phyloP scores from a whole-genome alignment of 768 basidiomycete species.

The Tylopilus rubrobrunneus region DNA sequence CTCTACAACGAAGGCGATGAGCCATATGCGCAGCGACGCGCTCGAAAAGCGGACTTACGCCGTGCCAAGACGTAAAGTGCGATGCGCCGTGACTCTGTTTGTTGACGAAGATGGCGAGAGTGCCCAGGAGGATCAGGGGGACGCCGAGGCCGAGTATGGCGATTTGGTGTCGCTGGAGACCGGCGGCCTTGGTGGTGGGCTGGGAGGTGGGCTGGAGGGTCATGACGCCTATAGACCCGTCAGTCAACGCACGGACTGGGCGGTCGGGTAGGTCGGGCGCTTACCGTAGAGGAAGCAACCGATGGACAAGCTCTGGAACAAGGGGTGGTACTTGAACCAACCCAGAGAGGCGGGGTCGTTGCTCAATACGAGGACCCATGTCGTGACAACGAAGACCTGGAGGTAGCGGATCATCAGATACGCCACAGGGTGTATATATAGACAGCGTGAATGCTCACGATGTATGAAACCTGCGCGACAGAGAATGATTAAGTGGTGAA shows the following conservation, averaged over 20 bases:
- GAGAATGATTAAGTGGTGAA: not conserved
- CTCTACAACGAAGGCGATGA: constrained; percentile 34
- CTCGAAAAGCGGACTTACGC: constrained; percentile 39
- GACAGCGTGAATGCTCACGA: constrained; percentile 10
- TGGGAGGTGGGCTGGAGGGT: constrained; percentile 74
- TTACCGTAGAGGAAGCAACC: constrained; percentile 59
- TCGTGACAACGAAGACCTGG: constrained; percentile 39
- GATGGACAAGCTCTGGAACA: constrained; percentile 56
- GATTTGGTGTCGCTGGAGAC: constrained; percentile 66
- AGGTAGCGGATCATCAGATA: not conserved
- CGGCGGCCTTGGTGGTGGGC: constrained; percentile 60
- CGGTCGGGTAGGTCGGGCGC: constrained; percentile 3
- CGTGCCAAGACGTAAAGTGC: constrained; percentile 78
- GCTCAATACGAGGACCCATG: constrained; percentile 44
- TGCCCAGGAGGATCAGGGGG: constrained; percentile 56
- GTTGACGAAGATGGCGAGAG: constrained; percentile 56
- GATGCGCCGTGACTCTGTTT: constrained; percentile 47
- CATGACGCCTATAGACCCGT: constrained; percentile 49
- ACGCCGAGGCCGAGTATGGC: constrained; percentile 54
- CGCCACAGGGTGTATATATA: not conserved
- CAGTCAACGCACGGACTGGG: not conserved
- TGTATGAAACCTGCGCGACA: constrained; percentile 11
- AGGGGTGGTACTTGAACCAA: constrained; percentile 68
- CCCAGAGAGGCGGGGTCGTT: constrained; percentile 44
- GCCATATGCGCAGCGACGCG: not conserved